Evolutionary conservation across 495 filamentous ascomycete genomes (phyloP).

Genomic region (Neurospora discreta): DNA sequence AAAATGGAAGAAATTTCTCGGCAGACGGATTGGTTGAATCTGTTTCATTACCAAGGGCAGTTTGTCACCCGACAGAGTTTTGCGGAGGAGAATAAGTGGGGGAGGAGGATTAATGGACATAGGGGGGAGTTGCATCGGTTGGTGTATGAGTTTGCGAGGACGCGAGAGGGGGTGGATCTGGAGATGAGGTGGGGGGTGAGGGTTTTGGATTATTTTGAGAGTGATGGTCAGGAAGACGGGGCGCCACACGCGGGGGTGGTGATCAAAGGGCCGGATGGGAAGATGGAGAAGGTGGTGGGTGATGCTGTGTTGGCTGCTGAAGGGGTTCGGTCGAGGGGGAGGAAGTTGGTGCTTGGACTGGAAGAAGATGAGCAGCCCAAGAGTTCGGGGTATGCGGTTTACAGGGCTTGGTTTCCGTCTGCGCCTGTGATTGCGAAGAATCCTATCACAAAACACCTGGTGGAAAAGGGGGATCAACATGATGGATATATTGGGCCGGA

Average conservation of each 20-base stretch:
- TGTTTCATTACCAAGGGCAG: conserved; percentile 21
- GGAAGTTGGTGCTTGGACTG: conserved; percentile 50
- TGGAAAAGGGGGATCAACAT: conserved; percentile 54
- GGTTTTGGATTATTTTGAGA: conserved; percentile 52
- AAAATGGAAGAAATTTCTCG: conserved; percentile 42
- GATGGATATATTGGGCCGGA: conserved; percentile 50
- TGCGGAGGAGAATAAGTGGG: conserved; percentile 18
- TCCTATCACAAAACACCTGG: conserved; percentile 47
- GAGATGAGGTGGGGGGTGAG: conserved; percentile 42
- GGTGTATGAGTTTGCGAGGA: not conserved
- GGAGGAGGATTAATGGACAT: conserved; percentile 44
- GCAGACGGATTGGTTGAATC: conserved; percentile 25
- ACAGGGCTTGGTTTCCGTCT: conserved; percentile 44
- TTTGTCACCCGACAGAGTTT: conserved; percentile 24
- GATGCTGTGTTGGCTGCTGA: conserved; percentile 55
- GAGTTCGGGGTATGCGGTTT: conserved; percentile 49
- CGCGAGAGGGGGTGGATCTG: conserved; percentile 28
- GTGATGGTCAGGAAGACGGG: conserved; percentile 11
- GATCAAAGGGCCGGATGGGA: conserved; percentile 6
- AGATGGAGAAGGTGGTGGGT: conserved; percentile 38
- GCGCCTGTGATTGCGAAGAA: conserved; percentile 50
- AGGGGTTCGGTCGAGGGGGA: conserved; percentile 47
- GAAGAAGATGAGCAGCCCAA: conserved; percentile 55
- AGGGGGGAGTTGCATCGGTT: conserved; percentile 46
- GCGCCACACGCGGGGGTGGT: conserved; percentile 41